Evolutionary conservation across 2,329 filamentous ascomycete genomes (phyloP).

Genomic region (Aspergillus puulaauensis): DNA sequence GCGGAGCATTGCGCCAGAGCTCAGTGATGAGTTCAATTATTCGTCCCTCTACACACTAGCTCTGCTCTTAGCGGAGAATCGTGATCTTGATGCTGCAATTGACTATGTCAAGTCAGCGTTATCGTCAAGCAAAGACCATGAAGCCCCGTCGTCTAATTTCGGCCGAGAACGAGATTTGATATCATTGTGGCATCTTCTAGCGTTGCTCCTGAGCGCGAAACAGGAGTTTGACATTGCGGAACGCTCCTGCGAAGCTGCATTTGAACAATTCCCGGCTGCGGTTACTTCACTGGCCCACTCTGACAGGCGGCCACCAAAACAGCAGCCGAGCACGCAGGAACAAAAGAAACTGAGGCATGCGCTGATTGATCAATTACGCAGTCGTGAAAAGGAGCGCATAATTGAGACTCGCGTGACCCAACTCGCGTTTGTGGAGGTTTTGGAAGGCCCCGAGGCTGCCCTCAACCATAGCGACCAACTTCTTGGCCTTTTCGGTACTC

Average conservation of each 20-base stretch:
- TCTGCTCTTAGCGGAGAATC: slow-evolving; percentile 81
- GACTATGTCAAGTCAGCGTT: slow-evolving; percentile 78
- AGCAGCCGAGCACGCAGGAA: slow-evolving; percentile 23
- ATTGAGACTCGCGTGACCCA: slow-evolving; percentile 97
- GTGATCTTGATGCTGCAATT: slow-evolving; percentile 77
- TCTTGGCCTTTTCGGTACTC: slow-evolving; percentile 72
- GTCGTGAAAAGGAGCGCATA: slow-evolving; percentile 79
- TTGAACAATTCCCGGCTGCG: slow-evolving; percentile 81
- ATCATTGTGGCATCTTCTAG: slow-evolving; percentile 87
- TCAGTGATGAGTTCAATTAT: slow-evolving; percentile 66
- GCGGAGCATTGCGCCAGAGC: slow-evolving; percentile 67
- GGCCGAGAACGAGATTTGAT: slow-evolving; percentile 56
- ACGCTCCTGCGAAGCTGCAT: slow-evolving; percentile 82
- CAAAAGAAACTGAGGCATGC: slow-evolving; percentile 38
- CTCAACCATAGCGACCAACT: slow-evolving; percentile 88
- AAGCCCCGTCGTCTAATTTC: slow-evolving; percentile 28
- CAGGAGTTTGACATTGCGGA: slow-evolving; percentile 80
- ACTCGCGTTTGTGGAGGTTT: slow-evolving; percentile 75
- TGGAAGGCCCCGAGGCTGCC: slow-evolving; percentile 79
- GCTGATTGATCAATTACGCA: slow-evolving; percentile 76
- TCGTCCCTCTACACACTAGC: slow-evolving; percentile 78
- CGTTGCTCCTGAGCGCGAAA: slow-evolving; percentile 79
- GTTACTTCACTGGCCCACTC: slow-evolving; percentile 67
- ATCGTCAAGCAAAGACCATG: slow-evolving; percentile 48
- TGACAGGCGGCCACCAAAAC: slow-evolving; percentile 41